Percentiles rank a stretch among this genome's conserved stretches.
phyloP scores from a whole-genome alignment of 179 eudicot genomes.

The Sideroxylon spinosum region DNA sequence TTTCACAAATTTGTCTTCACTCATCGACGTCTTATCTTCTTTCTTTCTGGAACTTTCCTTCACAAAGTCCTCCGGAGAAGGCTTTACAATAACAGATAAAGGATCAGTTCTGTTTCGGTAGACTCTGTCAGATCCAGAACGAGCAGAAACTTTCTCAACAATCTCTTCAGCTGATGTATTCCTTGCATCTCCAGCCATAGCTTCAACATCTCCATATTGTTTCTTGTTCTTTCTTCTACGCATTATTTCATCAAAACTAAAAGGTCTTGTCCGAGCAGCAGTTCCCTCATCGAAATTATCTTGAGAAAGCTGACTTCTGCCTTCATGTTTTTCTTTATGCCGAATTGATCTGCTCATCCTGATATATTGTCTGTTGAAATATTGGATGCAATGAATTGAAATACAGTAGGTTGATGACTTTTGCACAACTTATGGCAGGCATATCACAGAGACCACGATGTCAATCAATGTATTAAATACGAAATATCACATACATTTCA shows the following conservation, averaged over 20 bases:
- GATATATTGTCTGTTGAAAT: constrained; percentile 18
- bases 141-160: constrained; percentile 21
- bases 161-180: constrained; percentile 21
- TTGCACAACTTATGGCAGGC: background rate
- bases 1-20: constrained; percentile 36
- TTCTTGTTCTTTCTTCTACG: constrained; percentile 59
- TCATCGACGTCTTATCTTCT: constrained; percentile 32
- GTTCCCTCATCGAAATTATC: constrained; percentile 55
- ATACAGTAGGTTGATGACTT: background rate
- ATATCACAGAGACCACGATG: background rate
- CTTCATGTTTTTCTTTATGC: constrained; percentile 44
- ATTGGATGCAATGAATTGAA: background rate
- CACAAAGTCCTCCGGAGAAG: constrained; percentile 31
- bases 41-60: constrained; percentile 39
- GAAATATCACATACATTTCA: background rate
- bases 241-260: constrained; percentile 87
- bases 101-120: constrained; percentile 29
- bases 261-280: constrained; percentile 91
- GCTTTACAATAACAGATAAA: constrained; percentile 23
- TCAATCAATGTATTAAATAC: background rate
- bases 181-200: constrained; percentile 28
- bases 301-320: constrained; percentile 28
- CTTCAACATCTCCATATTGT: constrained; percentile 29
- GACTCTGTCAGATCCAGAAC: constrained; percentile 24
- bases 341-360: constrained; percentile 55